Conservation (phyloP, 1,284 basidiomycete genomes). For the Tylopilus sp. region DNA sequence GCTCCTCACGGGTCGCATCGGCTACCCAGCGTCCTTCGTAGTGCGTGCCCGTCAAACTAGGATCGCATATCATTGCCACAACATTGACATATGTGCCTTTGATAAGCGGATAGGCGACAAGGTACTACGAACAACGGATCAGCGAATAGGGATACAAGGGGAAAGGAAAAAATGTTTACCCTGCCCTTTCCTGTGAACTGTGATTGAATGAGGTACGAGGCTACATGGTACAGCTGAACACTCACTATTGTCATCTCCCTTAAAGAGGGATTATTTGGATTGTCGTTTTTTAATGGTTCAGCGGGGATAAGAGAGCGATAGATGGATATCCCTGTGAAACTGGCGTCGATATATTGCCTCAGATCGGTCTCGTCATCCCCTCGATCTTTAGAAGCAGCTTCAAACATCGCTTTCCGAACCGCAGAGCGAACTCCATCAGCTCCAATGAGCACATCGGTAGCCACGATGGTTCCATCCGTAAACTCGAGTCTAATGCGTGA, state of each 20-base stretch:
- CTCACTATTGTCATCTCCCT: constrained; percentile 12
- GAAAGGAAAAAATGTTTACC: constrained; percentile 1
- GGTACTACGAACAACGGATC: constrained; percentile 28
- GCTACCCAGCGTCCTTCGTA: constrained; percentile 37
- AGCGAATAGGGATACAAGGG: neutral
- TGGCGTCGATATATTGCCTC: constrained; percentile 17
- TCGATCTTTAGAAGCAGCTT: constrained; percentile 9
- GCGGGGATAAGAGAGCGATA: constrained; percentile 21
- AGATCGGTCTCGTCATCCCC: constrained; percentile 1
- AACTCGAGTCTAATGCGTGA: constrained; percentile 11
- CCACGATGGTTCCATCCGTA: constrained; percentile 15
- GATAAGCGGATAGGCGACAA: constrained; percentile 43
- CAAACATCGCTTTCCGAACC: constrained; percentile 19
- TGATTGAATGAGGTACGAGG: neutral
- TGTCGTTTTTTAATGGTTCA: constrained; percentile 9
- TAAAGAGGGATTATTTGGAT: constrained; percentile 7
- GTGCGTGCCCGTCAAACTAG: constrained; percentile 32
- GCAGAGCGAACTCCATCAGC: constrained; percentile 20
- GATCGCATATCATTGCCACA: constrained; percentile 36
- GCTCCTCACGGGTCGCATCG: constrained; percentile 28
- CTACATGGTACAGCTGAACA: neutral
- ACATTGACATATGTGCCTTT: constrained; percentile 42
- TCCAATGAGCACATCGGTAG: constrained; percentile 14
- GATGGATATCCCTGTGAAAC: constrained; percentile 17
- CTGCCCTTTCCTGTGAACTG: constrained; percentile 16